These are phyloP conservation scores for Mycena albidolilacea DNA, from an alignment of 768 basidiomycete genomes.

Conservation along the genomic window DNA sequence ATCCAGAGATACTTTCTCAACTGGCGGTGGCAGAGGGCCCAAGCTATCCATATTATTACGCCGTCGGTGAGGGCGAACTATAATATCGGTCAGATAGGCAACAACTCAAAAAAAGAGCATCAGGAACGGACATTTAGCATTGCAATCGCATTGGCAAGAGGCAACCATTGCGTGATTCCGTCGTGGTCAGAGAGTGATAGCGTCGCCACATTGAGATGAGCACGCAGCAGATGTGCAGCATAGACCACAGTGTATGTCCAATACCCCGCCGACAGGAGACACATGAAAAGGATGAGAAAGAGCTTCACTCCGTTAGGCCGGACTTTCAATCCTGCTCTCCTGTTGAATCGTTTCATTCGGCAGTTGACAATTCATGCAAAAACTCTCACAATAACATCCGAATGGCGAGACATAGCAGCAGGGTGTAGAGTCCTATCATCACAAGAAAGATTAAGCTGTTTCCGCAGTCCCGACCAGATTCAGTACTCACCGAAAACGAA, in stretches of 20 bases:
- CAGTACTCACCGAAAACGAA: not conserved
- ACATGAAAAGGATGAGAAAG: not conserved
- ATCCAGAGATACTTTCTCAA: constrained; percentile 30
- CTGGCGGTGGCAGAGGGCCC: constrained; percentile 12
- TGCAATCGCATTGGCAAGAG: not conserved
- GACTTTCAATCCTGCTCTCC: constrained; percentile 11
- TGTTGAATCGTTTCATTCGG: not conserved
- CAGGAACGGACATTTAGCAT: not conserved
- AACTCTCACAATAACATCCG: not conserved
- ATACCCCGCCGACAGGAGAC: not conserved
- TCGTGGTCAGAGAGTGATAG: not conserved
- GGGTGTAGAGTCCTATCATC: not conserved
- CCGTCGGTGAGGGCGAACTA: constrained; percentile 12
- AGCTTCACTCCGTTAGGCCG: constrained; percentile 19
- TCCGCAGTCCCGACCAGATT: not conserved
- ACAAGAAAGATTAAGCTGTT: not conserved
- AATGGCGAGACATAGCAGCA: not conserved
- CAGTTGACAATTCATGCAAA: not conserved
- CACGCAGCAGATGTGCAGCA: not conserved
- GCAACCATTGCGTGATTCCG: not conserved
- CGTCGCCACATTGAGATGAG: not conserved
- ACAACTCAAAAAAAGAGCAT: not conserved
- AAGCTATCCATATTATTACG: constrained; percentile 31
- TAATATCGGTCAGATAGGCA: not conserved
- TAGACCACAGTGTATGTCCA: not conserved